phyloP scores from a whole-genome alignment of 1,284 basidiomycete species.

The Microbotryum scabiosae region DNA sequence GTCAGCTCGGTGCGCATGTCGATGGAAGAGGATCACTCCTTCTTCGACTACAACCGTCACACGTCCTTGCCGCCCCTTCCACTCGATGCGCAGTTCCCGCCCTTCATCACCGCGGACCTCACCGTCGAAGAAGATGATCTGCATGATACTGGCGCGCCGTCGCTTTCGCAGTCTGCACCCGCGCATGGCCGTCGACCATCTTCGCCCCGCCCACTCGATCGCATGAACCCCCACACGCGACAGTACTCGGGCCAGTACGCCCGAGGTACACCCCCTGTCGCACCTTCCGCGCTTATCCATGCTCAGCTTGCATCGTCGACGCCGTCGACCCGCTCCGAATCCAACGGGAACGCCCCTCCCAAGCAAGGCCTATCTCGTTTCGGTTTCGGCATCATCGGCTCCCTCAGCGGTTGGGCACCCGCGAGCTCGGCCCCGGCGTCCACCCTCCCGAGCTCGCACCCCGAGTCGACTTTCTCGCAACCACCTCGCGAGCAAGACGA shows the following conservation, averaged over 20 bases:
- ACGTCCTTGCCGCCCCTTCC: constrained; percentile 29
- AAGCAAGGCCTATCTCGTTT: constrained; percentile 10
- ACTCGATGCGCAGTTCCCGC: constrained; percentile 22
- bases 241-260: constrained; percentile 25
- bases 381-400: constrained; percentile 26
- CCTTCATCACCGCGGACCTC: constrained; percentile 26
- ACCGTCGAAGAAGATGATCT: constrained; percentile 27
- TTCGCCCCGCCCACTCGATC: constrained; percentile 26
- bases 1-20: constrained; percentile 22
- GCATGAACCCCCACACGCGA: constrained; percentile 19
- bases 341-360: constrained; percentile 2
- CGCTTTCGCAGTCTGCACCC: not conserved
- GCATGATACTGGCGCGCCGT: not conserved
- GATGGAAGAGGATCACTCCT: constrained; percentile 24
- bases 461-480: constrained; percentile 5
- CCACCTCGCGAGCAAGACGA: constrained; percentile 8
- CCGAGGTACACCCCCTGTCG: constrained; percentile 16
- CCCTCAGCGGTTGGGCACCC: constrained; percentile 24
- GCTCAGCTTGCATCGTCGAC: constrained; percentile 10
- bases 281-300: constrained; percentile 19
- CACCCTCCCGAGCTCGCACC: constrained; percentile 47
- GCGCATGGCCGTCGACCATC: constrained; percentile 25
- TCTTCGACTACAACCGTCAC: constrained; percentile 32
- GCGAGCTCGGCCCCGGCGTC: constrained; percentile 1
- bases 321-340: not conserved